phyloP scores from a whole-genome alignment of 1,284 basidiomycete genomes.

The Boletus smithii region DNA sequence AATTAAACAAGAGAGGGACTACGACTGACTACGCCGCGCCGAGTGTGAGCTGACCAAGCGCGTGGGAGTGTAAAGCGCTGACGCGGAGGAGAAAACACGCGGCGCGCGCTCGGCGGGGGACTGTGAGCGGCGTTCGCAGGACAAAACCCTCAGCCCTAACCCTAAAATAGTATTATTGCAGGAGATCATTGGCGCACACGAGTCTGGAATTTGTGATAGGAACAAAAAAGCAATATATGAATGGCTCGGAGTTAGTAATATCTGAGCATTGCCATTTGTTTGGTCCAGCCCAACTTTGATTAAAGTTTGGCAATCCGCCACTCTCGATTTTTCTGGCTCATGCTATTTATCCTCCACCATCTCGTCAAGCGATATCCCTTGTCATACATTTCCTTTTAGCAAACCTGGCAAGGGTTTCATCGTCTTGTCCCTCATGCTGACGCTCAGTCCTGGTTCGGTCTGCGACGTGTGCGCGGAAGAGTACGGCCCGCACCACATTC shows the following conservation, averaged over 20 bases:
- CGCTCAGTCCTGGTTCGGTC: conserved; percentile 71
- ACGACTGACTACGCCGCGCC: too few species aligned
- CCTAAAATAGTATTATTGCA: conserved; percentile 14
- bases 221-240: too few species aligned
- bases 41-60: not conserved
- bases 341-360: conserved; percentile 37
- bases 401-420: conserved; percentile 38
- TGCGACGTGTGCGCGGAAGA: conserved; percentile 85
- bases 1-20: too few species aligned
- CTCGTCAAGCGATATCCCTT: conserved; percentile 34
- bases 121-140: conserved; percentile 12
- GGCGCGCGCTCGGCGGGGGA: conserved; percentile 18
- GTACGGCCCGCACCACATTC: conserved; percentile 66
- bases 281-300: conserved; percentile 28
- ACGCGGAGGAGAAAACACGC: conserved; percentile 25
- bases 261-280: conserved; percentile 24
- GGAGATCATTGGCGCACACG: too few species aligned
- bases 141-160: conserved; percentile 30
- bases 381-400: conserved; percentile 30
- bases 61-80: not conserved
- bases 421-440: conserved; percentile 58
- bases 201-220: too few species aligned
- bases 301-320: conserved; percentile 21
- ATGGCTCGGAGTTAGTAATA: conserved; percentile 15
- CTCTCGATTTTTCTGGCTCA: conserved; percentile 30